These are phyloP conservation scores for Suillus fuscotomentosus DNA, from an alignment of 768 basidiomycete genomes.

Conservation along the genomic window DNA sequence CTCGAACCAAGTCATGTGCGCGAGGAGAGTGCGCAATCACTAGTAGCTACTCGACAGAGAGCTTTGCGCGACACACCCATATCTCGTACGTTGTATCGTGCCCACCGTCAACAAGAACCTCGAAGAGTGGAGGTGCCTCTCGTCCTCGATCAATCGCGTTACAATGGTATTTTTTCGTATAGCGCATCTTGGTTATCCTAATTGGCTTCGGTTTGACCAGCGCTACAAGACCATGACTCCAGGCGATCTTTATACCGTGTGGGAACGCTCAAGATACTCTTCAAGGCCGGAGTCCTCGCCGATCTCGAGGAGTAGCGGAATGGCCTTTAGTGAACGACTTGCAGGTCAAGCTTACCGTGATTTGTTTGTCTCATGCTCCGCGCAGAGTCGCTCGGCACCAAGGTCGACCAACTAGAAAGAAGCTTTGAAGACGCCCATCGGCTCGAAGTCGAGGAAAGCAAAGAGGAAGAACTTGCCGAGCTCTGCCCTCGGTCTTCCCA, in stretches of 20 bases:
- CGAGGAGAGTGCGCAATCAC: too few species aligned
- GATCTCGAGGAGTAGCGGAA: slow-evolving; percentile 94
- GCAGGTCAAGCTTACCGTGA: slow-evolving; percentile 54
- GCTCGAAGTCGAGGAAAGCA: slow-evolving; percentile 82
- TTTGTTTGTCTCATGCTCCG: neutral
- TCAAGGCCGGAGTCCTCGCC: slow-evolving; percentile 96
- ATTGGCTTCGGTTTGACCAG: slow-evolving; percentile 93
- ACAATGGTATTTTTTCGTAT: slow-evolving; percentile 99
- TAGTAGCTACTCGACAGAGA: too few species aligned
- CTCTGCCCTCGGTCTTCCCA: slow-evolving; percentile 64
- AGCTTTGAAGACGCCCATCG: slow-evolving; percentile 84
- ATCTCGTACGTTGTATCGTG: slow-evolving; percentile 97
- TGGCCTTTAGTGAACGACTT: slow-evolving; percentile 59
- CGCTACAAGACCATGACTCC: slow-evolving; percentile 96
- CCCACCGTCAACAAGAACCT: slow-evolving; percentile 92
- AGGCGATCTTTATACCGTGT: slow-evolving; percentile 89
- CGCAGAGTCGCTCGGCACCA: slow-evolving; percentile 61
- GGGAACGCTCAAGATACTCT: slow-evolving; percentile 97
- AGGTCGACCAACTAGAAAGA: slow-evolving; percentile 59
- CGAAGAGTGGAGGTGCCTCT: slow-evolving; percentile 87
- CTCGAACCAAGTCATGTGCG: too few species aligned
- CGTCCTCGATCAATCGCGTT: slow-evolving; percentile 94
- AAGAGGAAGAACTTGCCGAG: slow-evolving; percentile 76
- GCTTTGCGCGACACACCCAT: slow-evolving; percentile 78
- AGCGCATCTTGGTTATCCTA: slow-evolving; percentile 95